Percentiles rank a stretch among this genome's conserved stretches.
Evolutionary conservation across 73 alveolate species (phyloP).

Genomic region (Tetrahymena thermophila): DNA sequence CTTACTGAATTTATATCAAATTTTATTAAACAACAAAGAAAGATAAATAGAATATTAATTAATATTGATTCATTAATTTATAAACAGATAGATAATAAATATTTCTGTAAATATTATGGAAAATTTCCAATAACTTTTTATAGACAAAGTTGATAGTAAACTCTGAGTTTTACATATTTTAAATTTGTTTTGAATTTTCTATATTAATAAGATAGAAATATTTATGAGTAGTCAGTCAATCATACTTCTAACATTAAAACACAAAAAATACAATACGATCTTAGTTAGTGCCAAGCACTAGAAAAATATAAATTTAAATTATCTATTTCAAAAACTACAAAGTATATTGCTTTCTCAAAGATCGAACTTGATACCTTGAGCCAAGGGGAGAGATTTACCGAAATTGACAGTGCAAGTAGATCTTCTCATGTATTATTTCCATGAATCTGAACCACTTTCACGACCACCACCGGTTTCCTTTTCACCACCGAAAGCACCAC

Average conservation of each 20-base stretch:
- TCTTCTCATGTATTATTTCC: slow-evolving; percentile 94
- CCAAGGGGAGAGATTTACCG: slow-evolving; percentile 62
- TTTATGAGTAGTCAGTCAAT: neutral
- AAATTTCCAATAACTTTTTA: too few relatives aligned
- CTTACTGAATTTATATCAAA: too few relatives aligned
- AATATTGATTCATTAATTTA: too few relatives aligned
- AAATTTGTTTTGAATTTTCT: too few relatives aligned
- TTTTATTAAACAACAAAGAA: too few relatives aligned
- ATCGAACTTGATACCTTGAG: slow-evolving; percentile 84
- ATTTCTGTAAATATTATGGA: neutral
- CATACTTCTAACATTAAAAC: neutral
- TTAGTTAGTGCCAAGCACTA: neutral
- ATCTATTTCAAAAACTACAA: too few relatives aligned
- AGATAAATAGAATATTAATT: too few relatives aligned
- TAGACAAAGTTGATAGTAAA: too few relatives aligned
- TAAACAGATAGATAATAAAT: too few relatives aligned
- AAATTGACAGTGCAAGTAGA: slow-evolving; percentile 80
- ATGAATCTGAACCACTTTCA: slow-evolving; percentile 87
- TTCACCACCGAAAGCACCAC: slow-evolving; percentile 96
- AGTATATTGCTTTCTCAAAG: slow-evolving; percentile 1
- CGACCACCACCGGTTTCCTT: slow-evolving; percentile 96
- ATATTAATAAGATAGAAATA: neutral
- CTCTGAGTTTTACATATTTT: too few relatives aligned
- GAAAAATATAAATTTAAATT: neutral
- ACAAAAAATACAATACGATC: neutral